phyloP scores from a whole-genome alignment of 257 asterid species.

The Solanum bulbocastanum region DNA sequence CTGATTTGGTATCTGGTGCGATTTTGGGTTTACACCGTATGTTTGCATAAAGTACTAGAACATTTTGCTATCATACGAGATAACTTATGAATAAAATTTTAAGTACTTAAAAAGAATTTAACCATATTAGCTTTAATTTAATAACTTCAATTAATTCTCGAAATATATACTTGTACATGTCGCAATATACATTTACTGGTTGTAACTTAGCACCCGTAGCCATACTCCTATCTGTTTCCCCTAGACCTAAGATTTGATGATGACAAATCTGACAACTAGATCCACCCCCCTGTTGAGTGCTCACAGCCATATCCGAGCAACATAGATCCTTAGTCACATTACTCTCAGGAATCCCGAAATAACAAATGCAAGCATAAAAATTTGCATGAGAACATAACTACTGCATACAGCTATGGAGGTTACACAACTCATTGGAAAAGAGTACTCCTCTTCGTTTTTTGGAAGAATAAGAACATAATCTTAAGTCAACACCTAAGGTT shows the following conservation, averaged over 20 bases:
- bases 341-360: neutral
- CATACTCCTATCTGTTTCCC: neutral
- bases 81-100: neutral
- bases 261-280: neutral
- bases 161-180: neutral
- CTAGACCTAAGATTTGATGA: neutral
- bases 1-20: neutral
- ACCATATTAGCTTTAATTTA: neutral
- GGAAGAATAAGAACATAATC: neutral
- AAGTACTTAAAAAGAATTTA: neutral
- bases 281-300: neutral
- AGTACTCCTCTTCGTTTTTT: neutral
- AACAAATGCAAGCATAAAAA: neutral
- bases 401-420: neutral
- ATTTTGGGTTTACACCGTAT: neutral
- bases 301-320: neutral
- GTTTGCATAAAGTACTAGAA: neutral
- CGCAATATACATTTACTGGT: neutral
- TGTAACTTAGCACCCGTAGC: neutral
- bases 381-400: neutral
- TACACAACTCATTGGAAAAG: neutral
- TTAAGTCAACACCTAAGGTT: neutral
- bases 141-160: neutral
- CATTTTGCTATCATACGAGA: neutral
- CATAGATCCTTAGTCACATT: neutral